Evolutionary conservation across 1,284 basidiomycete genomes (phyloP).

Genomic region (Boletus holoroseus): DNA sequence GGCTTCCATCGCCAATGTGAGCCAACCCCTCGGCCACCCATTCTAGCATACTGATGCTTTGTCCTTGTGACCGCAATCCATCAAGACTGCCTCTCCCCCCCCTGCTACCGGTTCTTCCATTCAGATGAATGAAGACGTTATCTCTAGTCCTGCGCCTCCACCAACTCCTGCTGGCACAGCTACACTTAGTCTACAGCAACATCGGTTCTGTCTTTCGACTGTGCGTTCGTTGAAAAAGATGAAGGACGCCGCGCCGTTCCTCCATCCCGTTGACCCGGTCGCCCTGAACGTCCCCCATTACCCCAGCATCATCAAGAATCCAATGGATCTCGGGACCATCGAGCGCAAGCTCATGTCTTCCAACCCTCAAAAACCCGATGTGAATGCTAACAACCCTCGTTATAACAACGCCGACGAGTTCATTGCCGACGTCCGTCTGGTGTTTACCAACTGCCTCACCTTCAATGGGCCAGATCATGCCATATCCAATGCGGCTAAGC

Average conservation of each 20-base stretch:
- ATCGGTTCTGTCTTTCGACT: slow-evolving; percentile 76
- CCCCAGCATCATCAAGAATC: slow-evolving; percentile 76
- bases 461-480: slow-evolving; percentile 93
- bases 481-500: slow-evolving; percentile 74
- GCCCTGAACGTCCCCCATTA: slow-evolving; percentile 92
- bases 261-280: slow-evolving; percentile 87
- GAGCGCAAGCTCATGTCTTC: slow-evolving; percentile 82
- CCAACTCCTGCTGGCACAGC: slow-evolving; percentile 36
- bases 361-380: slow-evolving; percentile 72
- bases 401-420: slow-evolving; percentile 77
- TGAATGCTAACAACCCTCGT: slow-evolving; percentile 62
- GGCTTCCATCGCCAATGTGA: slow-evolving; percentile 59
- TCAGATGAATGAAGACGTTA: slow-evolving; percentile 34
- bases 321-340: slow-evolving; percentile 95
- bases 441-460: slow-evolving; percentile 83
- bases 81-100: slow-evolving; percentile 69
- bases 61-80: slow-evolving; percentile 19
- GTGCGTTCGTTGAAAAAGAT: slow-evolving; percentile 83
- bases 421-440: slow-evolving; percentile 73
- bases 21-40: slow-evolving; percentile 42
- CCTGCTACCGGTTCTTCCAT: slow-evolving; percentile 43
- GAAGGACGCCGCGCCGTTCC: slow-evolving; percentile 80
- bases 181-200: slow-evolving; percentile 60
- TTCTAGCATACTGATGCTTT: slow-evolving; percentile 21
- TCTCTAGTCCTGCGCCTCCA: slow-evolving; percentile 38